Evolutionary conservation across 2,329 filamentous ascomycete species (phyloP).

Genomic region (Cordyceps cateniannulata): DNA sequence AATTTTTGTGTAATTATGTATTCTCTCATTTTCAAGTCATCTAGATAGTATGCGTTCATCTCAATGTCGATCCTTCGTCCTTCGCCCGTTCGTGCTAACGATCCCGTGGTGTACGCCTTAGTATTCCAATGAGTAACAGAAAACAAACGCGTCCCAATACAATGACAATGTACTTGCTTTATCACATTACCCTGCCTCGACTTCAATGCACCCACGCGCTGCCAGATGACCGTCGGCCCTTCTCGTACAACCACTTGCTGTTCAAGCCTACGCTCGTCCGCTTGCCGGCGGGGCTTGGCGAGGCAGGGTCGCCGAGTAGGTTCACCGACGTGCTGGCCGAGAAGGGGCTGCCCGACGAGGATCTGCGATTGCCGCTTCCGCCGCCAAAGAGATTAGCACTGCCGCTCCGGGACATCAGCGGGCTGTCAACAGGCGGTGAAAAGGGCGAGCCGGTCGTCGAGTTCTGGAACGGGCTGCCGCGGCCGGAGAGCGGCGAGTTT

Average conservation of each 20-base stretch:
- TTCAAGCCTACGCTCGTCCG: slow-evolving; percentile 72
- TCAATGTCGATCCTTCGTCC: neutral
- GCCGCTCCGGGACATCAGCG: slow-evolving; percentile 59
- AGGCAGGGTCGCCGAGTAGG: slow-evolving; percentile 53
- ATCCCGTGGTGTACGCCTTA: neutral
- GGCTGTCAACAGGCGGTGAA: slow-evolving; percentile 37
- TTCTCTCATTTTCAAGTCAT: neutral
- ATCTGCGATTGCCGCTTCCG: slow-evolving; percentile 23
- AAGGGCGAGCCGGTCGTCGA: slow-evolving; percentile 39
- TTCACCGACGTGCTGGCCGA: slow-evolving; percentile 42
- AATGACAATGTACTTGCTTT: neutral
- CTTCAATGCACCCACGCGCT: slow-evolving; percentile 33
- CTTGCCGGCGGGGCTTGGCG: slow-evolving; percentile 65
- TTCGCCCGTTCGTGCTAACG: neutral
- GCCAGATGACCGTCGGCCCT: slow-evolving; percentile 53
- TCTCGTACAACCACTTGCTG: slow-evolving; percentile 93
- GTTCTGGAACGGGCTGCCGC: slow-evolving; percentile 36
- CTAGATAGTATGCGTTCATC: neutral
- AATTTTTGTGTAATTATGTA: neutral
- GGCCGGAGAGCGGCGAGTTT: slow-evolving; percentile 51
- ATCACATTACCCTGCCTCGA: too few relatives aligned
- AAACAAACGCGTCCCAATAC: neutral
- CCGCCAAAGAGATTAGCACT: neutral
- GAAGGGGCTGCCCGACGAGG: slow-evolving; percentile 50
- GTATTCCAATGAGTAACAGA: neutral